These are phyloP conservation scores for Magnolia changhungtana DNA, from an alignment of 164 flowering plant species.

Conservation along the genomic window DNA sequence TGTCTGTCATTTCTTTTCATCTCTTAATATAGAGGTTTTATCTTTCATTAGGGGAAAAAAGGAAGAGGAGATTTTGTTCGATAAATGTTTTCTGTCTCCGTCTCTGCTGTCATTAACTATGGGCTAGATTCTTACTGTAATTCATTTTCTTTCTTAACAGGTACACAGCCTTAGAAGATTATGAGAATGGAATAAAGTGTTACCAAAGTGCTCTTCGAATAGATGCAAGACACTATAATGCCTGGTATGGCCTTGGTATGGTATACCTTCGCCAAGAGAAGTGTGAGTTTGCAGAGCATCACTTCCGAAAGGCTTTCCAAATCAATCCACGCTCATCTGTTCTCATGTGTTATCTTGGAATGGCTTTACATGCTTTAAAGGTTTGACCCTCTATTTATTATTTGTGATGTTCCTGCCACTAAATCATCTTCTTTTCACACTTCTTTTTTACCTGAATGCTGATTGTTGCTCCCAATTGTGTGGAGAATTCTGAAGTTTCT, in stretches of 20 bases:
- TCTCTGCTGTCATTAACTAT: not conserved
- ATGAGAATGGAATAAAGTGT: conserved; percentile 87
- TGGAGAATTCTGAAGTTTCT: not conserved
- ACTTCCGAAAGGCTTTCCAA: conserved; percentile 81
- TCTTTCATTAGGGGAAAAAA: not conserved
- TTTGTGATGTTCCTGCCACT: not conserved
- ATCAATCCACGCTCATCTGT: conserved; percentile 94
- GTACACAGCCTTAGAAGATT: conserved; percentile 86
- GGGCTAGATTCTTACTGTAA: conserved; percentile 1
- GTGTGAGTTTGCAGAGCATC: conserved; percentile 89
- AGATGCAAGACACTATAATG: conserved; percentile 86
- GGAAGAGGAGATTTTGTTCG: not conserved
- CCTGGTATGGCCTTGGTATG: conserved; percentile 99
- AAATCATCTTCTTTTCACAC: not conserved
- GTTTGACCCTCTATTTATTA: conserved; percentile 28
- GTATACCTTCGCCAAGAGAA: conserved; percentile 92
- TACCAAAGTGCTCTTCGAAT: conserved; percentile 80
- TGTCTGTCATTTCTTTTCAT: not conserved
- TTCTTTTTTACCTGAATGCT: not conserved
- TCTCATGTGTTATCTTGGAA: conserved; percentile 94
- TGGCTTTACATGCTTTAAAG: conserved; percentile 82
- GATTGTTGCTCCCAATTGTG: not conserved
- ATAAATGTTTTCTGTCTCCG: not conserved
- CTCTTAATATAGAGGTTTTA: not conserved
- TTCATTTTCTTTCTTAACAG: conserved; percentile 34